These are phyloP conservation scores for Passiflora organensis DNA, from an alignment of 345 rosid genomes.

Conservation along the genomic window DNA sequence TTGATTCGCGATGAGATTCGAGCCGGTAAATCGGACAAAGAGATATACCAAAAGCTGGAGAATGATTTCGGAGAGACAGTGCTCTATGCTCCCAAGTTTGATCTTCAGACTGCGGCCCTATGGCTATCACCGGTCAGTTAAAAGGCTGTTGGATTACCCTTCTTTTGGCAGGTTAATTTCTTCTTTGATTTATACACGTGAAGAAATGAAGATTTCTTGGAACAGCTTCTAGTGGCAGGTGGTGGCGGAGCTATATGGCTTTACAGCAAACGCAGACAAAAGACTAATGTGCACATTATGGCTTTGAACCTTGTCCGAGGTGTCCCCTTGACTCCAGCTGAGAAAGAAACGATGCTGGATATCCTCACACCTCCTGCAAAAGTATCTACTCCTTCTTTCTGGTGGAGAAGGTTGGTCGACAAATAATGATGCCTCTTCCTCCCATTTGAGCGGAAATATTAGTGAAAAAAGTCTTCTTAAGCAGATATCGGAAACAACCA, in stretches of 20 bases:
- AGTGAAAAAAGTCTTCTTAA: neutral
- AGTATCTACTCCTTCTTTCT: slow-evolving; percentile 28
- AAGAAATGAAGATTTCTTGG: slow-evolving; percentile 2
- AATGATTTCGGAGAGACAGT: slow-evolving; percentile 93
- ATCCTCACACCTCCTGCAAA: slow-evolving; percentile 78
- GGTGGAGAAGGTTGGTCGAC: slow-evolving; percentile 52
- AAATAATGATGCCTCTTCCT: slow-evolving; percentile 17
- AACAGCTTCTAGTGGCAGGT: slow-evolving; percentile 58
- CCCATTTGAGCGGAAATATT: neutral
- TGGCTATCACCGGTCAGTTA: slow-evolving; percentile 84
- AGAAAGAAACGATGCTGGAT: slow-evolving; percentile 83
- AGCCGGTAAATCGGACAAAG: slow-evolving; percentile 83
- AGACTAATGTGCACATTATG: slow-evolving; percentile 76
- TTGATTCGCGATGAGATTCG: slow-evolving; percentile 86
- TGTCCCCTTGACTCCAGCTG: slow-evolving; percentile 71
- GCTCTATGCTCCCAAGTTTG: slow-evolving; percentile 90
- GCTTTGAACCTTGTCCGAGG: slow-evolving; percentile 80
- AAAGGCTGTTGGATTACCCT: neutral
- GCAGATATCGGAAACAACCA: neutral
- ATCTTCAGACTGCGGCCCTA: slow-evolving; percentile 83
- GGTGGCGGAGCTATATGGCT: slow-evolving; percentile 69
- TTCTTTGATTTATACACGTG: slow-evolving; percentile 12
- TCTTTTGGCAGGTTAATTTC: neutral
- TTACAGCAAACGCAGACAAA: slow-evolving; percentile 63
- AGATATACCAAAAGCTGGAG: slow-evolving; percentile 85